Evolutionary conservation across 306 rosid species (phyloP), one percentile per base, ranked within the genome.

Genomic region (Canavalia gladiata): DNA sequence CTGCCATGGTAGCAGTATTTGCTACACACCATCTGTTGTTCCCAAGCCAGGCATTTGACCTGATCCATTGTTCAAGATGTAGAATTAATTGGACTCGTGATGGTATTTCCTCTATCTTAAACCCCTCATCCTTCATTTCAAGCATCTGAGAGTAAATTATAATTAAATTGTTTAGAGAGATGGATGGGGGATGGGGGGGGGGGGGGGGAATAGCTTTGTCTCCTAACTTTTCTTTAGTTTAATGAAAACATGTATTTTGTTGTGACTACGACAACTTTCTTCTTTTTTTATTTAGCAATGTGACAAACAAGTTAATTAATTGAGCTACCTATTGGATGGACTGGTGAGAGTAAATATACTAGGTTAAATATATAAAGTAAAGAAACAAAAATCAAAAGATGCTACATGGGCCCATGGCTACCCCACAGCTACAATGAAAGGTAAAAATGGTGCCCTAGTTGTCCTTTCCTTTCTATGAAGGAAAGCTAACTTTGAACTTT

Each of bases 11-110:
- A 55, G 90, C 95, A 34, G 87, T 82, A 42, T 90, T 94, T 80
- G 94, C 91, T 49, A 89, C 94, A 1, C 95, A 58, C 33, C 94
- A 91, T 31, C 83, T 92, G 77, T 69, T 84, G 75, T 91, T 86
- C 86, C 95, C 98, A 45, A 94, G 97, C 80, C 97, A 92, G 86
- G 98, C 97, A 77, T 94, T 94, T 83, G 98, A 94, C 75, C 81
- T 94, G 86, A 91, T 94, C 63, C 98, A 94, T 79, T 94, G 98
- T 80, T 94, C 94, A 76, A 87, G 90, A 83, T 94, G 97, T 83
- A 85, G 97, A 87, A 80, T 94, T 78, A 90, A 94, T 70, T 94
- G 97, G 97, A 91, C 97, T 50, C 92, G 85, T 39, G 97, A 91
- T 83, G 98, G 98, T 94, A 88, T 68, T 70, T 47, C 52, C 55